These are phyloP conservation scores for Leccinum variicolor DNA, from an alignment of 768 basidiomycete genomes.

Conservation along the genomic window DNA sequence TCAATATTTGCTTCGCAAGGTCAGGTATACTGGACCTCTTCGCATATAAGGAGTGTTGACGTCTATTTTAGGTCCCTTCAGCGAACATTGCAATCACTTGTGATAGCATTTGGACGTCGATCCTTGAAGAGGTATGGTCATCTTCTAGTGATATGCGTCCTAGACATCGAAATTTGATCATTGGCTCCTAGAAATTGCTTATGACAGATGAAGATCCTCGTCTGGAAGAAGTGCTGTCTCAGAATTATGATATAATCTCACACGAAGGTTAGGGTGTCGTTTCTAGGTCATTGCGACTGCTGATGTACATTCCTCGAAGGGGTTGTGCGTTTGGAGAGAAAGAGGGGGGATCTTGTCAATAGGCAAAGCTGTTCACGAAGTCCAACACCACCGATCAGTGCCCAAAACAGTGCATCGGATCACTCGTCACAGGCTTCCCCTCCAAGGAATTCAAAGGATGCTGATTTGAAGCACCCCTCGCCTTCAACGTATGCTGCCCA, in stretches of 20 bases:
- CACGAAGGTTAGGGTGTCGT: not conserved
- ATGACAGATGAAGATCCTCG: not conserved
- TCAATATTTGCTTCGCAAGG: conserved; percentile 1
- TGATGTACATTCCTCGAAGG: not conserved
- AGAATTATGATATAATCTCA: conserved; percentile 1
- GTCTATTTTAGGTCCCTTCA: not conserved
- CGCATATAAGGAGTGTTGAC: no score
- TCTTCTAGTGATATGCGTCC: not conserved
- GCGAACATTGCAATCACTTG: conserved; percentile 7
- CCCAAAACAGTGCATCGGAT: not conserved
- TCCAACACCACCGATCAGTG: not conserved
- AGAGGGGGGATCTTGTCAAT: not conserved
- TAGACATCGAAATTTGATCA: no score
- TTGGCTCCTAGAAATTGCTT: not conserved
- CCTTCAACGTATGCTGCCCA: no score
- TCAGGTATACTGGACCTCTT: not conserved
- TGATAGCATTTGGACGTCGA: conserved; percentile 5
- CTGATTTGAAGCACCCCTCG: no score
- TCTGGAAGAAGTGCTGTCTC: not conserved
- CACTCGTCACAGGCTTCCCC: no score
- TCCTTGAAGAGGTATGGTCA: conserved; percentile 3
- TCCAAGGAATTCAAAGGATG: not conserved
- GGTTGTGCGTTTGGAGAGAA: conserved; percentile 1
- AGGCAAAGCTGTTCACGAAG: not conserved
- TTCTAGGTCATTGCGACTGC: not conserved